Percentiles rank a stretch among this genome's conserved stretches.
Evolutionary conservation across 805 yeast genomes (phyloP).

Genomic region (Yarrowia deformans): DNA sequence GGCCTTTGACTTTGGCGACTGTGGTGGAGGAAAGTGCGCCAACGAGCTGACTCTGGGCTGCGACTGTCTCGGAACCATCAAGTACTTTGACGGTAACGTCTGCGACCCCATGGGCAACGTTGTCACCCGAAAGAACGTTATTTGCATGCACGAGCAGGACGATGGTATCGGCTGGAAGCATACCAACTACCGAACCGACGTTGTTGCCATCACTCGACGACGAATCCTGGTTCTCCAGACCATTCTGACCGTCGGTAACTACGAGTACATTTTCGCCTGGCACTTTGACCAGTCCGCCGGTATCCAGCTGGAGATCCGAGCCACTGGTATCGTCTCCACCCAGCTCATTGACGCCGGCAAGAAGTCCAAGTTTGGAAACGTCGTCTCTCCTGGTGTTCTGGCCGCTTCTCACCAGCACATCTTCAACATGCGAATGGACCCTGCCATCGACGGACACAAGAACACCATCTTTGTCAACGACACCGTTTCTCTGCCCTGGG

Average conservation of each 20-base stretch:
- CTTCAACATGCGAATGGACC: slow-evolving; percentile 79
- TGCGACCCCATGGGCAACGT: slow-evolving; percentile 69
- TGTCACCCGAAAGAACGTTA: slow-evolving; percentile 66
- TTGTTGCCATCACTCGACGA: slow-evolving; percentile 72
- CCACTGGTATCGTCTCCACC: slow-evolving; percentile 86
- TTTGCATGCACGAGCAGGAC: slow-evolving; percentile 87
- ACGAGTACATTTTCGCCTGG: slow-evolving; percentile 76
- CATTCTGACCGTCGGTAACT: slow-evolving; percentile 84
- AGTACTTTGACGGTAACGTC: slow-evolving; percentile 71
- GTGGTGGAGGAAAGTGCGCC: slow-evolving; percentile 81
- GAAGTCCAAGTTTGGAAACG: slow-evolving; percentile 72
- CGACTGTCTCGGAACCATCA: slow-evolving; percentile 83
- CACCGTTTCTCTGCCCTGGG: slow-evolving; percentile 65
- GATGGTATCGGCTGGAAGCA: slow-evolving; percentile 81
- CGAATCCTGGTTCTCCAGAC: slow-evolving; percentile 83
- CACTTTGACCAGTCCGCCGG: slow-evolving; percentile 81
- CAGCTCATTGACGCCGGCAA: slow-evolving; percentile 78
- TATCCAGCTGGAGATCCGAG: slow-evolving; percentile 78
- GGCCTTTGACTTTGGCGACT: slow-evolving; percentile 86
- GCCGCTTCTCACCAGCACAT: slow-evolving; percentile 88
- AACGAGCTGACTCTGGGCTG: slow-evolving; percentile 76
- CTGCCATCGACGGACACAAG: slow-evolving; percentile 81
- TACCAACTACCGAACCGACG: slow-evolving; percentile 75
- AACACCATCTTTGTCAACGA: slow-evolving; percentile 78
- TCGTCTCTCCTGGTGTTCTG: slow-evolving; percentile 79